Percentiles rank a stretch among this genome's conserved stretches.
phyloP scores from a whole-genome alignment of 805 yeast species.

The Cyberlindnera maclurae region DNA sequence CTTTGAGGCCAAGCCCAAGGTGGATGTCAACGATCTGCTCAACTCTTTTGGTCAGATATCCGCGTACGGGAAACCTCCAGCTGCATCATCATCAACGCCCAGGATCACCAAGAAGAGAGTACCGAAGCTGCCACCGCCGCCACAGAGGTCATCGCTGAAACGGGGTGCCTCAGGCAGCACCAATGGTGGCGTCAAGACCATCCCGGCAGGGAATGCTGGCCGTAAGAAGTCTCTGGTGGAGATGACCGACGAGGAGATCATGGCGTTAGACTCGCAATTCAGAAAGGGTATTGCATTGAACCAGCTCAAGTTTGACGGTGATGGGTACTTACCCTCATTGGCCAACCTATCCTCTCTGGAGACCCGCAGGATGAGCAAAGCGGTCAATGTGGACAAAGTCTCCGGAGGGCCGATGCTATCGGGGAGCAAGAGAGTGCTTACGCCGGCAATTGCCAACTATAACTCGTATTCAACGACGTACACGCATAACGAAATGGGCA shows the following conservation, averaged over 20 bases:
- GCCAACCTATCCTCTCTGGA: constrained; percentile 1
- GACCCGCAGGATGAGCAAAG: constrained; percentile 3
- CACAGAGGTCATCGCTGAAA: too few relatives aligned
- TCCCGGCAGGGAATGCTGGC: background rate
- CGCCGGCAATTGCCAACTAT: constrained; percentile 10
- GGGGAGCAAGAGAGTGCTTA: constrained; percentile 6
- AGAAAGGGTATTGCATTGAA: constrained; percentile 16
- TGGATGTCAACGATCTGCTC: constrained; percentile 16
- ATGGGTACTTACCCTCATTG: constrained; percentile 18
- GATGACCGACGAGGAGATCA: constrained; percentile 20
- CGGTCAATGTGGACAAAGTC: constrained; percentile 18
- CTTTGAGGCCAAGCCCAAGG: constrained; percentile 9
- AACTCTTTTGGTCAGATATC: constrained; percentile 14
- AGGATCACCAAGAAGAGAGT: background rate
- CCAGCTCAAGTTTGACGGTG: constrained; percentile 19
- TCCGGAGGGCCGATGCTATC: constrained; percentile 7
- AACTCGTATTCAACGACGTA: constrained; percentile 15
- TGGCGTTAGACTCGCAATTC: constrained; percentile 22
- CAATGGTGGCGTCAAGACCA: too few relatives aligned
- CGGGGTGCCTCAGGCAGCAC: too few relatives aligned
- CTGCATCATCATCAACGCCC: background rate
- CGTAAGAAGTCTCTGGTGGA: constrained; percentile 21
- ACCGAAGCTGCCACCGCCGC: too few relatives aligned
- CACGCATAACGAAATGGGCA: constrained; percentile 15
- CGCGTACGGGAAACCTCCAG: background rate